Evolutionary conservation across 805 yeast genomes (phyloP).

Genomic region (Candida nonsorbophila): DNA sequence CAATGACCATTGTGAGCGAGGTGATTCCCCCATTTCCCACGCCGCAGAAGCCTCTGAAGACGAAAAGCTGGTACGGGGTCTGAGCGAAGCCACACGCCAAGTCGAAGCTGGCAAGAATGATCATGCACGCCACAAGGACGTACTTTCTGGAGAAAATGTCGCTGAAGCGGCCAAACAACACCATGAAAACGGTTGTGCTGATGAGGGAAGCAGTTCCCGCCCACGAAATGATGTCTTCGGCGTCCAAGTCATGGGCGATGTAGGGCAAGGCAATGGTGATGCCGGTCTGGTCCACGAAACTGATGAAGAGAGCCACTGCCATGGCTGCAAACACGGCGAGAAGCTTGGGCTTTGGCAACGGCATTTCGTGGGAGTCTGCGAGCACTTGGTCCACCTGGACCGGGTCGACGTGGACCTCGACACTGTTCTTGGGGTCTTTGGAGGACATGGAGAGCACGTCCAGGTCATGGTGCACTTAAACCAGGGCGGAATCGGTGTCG

Average conservation of each 20-base stretch:
- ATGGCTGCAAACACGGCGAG: constrained; percentile 30
- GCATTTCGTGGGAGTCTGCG: constrained; percentile 36
- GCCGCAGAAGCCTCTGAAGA: constrained; percentile 52
- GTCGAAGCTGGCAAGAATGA: constrained; percentile 36
- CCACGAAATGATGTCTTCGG: constrained; percentile 47
- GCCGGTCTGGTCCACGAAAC: constrained; percentile 45
- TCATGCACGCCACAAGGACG: constrained; percentile 34
- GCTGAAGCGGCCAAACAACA: constrained; percentile 45
- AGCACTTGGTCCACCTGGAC: constrained; percentile 9
- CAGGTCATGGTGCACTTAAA: too few species aligned
- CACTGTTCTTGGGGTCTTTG: too few species aligned
- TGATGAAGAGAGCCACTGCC: constrained; percentile 31
- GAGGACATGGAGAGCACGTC: too few species aligned
- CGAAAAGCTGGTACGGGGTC: constrained; percentile 39
- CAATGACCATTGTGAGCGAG: constrained; percentile 45
- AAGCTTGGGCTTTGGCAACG: constrained; percentile 30
- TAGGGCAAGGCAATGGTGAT: constrained; percentile 43
- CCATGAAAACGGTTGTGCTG: constrained; percentile 46
- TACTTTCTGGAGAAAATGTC: constrained; percentile 51
- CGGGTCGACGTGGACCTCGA: too few species aligned
- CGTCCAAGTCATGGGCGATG: constrained; percentile 41
- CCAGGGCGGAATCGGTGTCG: too few species aligned
- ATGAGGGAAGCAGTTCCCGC: constrained; percentile 49
- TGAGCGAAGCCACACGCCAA: constrained; percentile 45
- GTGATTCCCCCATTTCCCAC: constrained; percentile 51